These are phyloP conservation scores for Apiospora aurea DNA, from an alignment of 2,329 filamentous ascomycete species.

Conservation along the genomic window DNA sequence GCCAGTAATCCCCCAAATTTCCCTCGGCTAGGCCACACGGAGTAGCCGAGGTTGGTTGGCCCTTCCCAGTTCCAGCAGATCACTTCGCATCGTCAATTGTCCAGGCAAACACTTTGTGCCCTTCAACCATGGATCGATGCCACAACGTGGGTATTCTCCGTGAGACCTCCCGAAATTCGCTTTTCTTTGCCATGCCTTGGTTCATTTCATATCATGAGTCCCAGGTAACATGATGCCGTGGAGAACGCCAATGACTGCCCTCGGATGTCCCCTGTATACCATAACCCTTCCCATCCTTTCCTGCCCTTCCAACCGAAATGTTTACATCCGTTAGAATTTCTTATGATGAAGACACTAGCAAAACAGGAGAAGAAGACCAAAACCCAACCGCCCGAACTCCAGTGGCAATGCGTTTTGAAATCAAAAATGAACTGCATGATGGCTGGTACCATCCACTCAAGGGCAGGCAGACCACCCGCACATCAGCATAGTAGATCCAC, in stretches of 20 bases:
- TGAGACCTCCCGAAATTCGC: constrained; percentile 4
- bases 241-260: constrained; percentile 8
- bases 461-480: not conserved
- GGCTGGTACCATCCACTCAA: not conserved
- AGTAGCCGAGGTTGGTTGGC: constrained; percentile 13
- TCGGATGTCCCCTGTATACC: constrained; percentile 16
- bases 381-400: constrained; percentile 6
- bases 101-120: not conserved
- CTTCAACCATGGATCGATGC: not conserved
- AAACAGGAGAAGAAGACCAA: not conserved
- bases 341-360: not conserved
- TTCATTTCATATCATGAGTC: not conserved
- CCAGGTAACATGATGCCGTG: constrained; percentile 9
- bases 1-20: not conserved
- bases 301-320: not conserved
- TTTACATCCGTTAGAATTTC: not conserved
- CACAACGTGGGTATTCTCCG: constrained; percentile 5
- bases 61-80: constrained; percentile 1
- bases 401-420: constrained; percentile 17
- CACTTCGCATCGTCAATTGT: not conserved
- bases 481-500: not conserved
- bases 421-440: not conserved
- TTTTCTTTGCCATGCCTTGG: constrained; percentile 20
- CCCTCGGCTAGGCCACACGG: not conserved
- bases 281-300: not conserved